Base-by-base conservation (phyloP, 2,329 filamentous ascomycete species). In the Cercospora janseana region DNA sequence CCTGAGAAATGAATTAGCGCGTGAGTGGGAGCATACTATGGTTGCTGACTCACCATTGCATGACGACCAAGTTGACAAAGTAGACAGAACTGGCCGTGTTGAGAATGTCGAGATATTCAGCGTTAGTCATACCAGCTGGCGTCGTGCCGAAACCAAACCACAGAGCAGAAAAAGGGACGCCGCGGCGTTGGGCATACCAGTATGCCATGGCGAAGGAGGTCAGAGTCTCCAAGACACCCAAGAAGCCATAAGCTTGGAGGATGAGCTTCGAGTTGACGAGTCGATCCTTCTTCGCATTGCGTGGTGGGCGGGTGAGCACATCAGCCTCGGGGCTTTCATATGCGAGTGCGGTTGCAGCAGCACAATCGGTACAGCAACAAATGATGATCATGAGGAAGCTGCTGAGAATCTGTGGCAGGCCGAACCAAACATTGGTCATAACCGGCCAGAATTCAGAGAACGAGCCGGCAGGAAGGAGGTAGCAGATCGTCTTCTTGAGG, bases 321-420 rank as follows among this genome's bases (percentile, higher is more conserved):
- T 91, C 86, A 0, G 85, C 83, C 66, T 92, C 87, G 1, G 86
- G 85, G 37, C 82, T 78, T 64, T 92, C 87, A 63, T 88, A 90
- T 0, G 86, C 86, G 6, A 92, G 76, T 2, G 83, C 80, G 1
- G 85, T 87, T 0, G 87, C 84, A 1, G 84, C 85, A 5, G 80
- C 79, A 56, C 85, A 88, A 64, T 92, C 87, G 9, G 87, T 91
- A 68, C 90, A 88, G 65, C 85, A 88, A 52, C 68, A 70, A 51
- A 73, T 73, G 54, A 74, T 72, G 59, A 71, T 74, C 78, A 89
- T 88, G 40, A 89, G 75, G 62, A 88, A 89, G 1, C 80, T 85
- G 2, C 80, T 85, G 10, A 89, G 73, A 40, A 87, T 82, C 63
- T 89, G 86, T 0, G 86, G 86, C 2, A 89, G 73, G 15, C 86